A percentile compares a stretch with the other conserved stretches of the same genome.
These are phyloP conservation scores for Phyllosticta citribraziliensis DNA, from an alignment of 2,329 filamentous ascomycete species.

Conservation along the genomic window DNA sequence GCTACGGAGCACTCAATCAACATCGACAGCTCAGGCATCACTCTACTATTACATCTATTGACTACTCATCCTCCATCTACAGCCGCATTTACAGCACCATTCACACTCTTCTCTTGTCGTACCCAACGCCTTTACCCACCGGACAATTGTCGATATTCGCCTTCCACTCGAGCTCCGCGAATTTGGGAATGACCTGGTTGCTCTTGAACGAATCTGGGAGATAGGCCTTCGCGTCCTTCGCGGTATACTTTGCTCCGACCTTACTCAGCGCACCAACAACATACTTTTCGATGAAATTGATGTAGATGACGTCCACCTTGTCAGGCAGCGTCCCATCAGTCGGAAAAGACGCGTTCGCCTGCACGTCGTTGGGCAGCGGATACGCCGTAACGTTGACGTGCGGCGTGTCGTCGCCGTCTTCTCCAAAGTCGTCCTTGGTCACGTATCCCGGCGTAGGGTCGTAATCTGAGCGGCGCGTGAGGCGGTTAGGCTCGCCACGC, in stretches of 20 bases:
- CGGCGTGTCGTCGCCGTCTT: conserved; percentile 46
- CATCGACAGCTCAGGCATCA: too few species aligned
- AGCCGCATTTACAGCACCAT: not conserved
- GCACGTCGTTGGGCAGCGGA: conserved; percentile 41
- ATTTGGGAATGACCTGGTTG: conserved; percentile 32
- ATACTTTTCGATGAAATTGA: conserved; percentile 38
- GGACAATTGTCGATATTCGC: conserved; percentile 30
- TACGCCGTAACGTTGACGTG: conserved; percentile 41
- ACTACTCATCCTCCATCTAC: not conserved
- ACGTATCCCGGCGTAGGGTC: conserved; percentile 40
- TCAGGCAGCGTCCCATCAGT: conserved; percentile 32
- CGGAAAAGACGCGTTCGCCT: conserved; percentile 41
- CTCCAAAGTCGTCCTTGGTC: conserved; percentile 48
- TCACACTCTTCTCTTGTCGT: not conserved
- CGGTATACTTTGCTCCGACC: conserved; percentile 23
- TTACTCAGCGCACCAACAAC: conserved; percentile 27
- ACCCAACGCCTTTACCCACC: conserved; percentile 26
- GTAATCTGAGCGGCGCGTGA: conserved; percentile 40
- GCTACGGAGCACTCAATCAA: too few species aligned
- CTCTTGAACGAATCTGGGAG: conserved; percentile 32
- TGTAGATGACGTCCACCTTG: conserved; percentile 44
- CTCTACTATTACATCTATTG: not conserved
- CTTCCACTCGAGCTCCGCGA: conserved; percentile 34
- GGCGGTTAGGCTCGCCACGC: conserved; percentile 25
- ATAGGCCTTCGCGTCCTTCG: conserved; percentile 26